Evolutionary conservation across 2,329 filamentous ascomycete species (phyloP).

Genomic region (Simplicillium aogashimaense): DNA sequence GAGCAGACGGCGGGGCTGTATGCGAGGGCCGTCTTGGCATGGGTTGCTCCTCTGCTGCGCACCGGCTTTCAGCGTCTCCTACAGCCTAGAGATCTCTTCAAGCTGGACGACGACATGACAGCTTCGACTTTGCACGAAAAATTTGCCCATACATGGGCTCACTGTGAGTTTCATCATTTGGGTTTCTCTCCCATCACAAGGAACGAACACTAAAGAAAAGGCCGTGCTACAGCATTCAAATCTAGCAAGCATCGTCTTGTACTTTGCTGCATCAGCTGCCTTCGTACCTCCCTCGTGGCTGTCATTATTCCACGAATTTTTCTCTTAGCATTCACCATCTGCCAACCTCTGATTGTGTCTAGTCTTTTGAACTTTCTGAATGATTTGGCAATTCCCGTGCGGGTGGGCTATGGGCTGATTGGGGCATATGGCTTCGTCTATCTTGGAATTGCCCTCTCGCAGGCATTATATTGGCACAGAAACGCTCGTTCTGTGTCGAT

Average conservation of each 20-base stretch:
- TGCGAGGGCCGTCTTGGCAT: constrained; percentile 25
- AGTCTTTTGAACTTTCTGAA: constrained; percentile 21
- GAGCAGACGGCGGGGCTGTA: constrained; percentile 28
- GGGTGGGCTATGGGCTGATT: constrained; percentile 20
- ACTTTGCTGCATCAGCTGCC: constrained; percentile 15
- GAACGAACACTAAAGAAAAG: background rate
- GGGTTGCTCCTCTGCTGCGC: constrained; percentile 25
- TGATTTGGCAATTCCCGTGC: constrained; percentile 11
- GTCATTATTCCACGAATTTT: constrained; percentile 20
- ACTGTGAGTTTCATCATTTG: constrained; percentile 11
- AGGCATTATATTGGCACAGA: constrained; percentile 20
- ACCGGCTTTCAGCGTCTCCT: constrained; percentile 24
- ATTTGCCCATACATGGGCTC: constrained; percentile 20
- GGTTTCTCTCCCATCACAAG: background rate
- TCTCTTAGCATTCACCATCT: constrained; percentile 24
- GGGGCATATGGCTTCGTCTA: constrained; percentile 22
- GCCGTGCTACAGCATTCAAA: background rate
- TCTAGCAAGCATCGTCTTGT: constrained; percentile 14
- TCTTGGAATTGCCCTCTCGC: constrained; percentile 18
- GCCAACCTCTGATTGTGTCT: constrained; percentile 24
- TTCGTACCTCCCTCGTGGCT: constrained; percentile 18
- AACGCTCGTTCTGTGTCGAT: constrained; percentile 21
- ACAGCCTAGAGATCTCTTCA: constrained; percentile 21
- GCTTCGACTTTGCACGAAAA: constrained; percentile 16
- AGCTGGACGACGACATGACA: constrained; percentile 22